A percentile compares a stretch with the other conserved stretches of the same genome.
Conservation (phyloP, 2,329 filamentous ascomycete genomes). For the Torrubiellomyces zombiae region DNA sequence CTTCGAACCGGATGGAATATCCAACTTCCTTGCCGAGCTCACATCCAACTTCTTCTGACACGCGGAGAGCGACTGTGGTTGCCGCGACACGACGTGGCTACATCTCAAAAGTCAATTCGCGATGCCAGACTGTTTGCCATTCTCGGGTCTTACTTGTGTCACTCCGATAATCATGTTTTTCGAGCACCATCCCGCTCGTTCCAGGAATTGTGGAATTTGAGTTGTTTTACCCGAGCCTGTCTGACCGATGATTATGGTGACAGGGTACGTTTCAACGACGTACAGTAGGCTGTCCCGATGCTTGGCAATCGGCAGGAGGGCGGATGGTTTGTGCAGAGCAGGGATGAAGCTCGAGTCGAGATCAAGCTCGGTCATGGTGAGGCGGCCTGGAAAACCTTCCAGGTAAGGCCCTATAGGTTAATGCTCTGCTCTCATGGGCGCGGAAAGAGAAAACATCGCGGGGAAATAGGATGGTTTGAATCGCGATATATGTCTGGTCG, state of each 20-base stretch:
- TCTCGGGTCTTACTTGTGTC: constrained; percentile 80
- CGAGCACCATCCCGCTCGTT: constrained; percentile 75
- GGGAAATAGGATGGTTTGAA: too few species aligned
- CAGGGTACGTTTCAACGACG: constrained; percentile 64
- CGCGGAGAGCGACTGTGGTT: constrained; percentile 72
- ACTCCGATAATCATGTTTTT: constrained; percentile 72
- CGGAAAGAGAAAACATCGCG: too few species aligned
- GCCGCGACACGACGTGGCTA: constrained; percentile 81
- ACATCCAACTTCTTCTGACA: constrained; percentile 78
- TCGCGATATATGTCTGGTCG: too few species aligned
- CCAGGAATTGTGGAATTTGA: constrained; percentile 82
- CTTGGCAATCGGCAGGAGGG: constrained; percentile 72
- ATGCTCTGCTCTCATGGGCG: too few species aligned
- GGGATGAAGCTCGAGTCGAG: constrained; percentile 51
- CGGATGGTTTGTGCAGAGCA: constrained; percentile 69
- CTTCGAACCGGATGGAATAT: constrained; percentile 85
- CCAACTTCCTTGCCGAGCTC: constrained; percentile 81
- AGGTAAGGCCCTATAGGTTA: too few species aligned
- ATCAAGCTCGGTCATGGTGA: constrained; percentile 43
- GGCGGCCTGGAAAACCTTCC: too few species aligned
- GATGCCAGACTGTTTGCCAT: neutral
- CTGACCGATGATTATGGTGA: constrained; percentile 83
- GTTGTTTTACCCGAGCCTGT: constrained; percentile 94
- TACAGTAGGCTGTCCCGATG: constrained; percentile 70
- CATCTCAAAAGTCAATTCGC: neutral